Evolutionary conservation across 106 monocot species (phyloP), one percentile per base, ranked within the genome.

Genomic region (Xerophyta viscosa): DNA sequence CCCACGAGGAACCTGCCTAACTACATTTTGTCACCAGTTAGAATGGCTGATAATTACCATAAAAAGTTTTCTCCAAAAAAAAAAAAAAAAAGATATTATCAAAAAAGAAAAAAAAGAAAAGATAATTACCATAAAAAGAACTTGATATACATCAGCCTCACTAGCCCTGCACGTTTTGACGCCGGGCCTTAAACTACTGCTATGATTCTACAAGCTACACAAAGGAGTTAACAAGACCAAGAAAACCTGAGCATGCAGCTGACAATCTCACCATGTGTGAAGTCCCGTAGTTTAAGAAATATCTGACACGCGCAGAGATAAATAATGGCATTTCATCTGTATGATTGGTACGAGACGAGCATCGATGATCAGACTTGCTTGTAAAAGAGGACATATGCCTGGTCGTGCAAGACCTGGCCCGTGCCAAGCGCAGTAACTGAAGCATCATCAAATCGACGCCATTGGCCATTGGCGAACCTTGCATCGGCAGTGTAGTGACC

Each of bases 401-500:
- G 81, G 30, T 86, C 91, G 27, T 91, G 91, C 54, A 91, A 48
- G 20, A 86, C 86, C n/a, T 67, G 52, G 52, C 46, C 61, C 36
- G 45, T 50, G 7, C 50, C 49, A 0, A 87, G 53, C 36, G 54
- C 53, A 6, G 56, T 81, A 19, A 87, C 81, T 8, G 69, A 67
- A 31, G 69, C 70, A 74, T 87, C 86, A 29, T 87, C 77, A 24
- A 70, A 87, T 12, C 77, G 64, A 30, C 81, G 66, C 86, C 86
- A 87, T 8, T 52, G 58, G 19, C 86, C 78, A 46, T 58, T 37
- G 24, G 77, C 60, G 64, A 60, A 41, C 65, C 60, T 73, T 3
- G 86, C 57, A 60, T 87, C 81, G 8, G 86, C 55, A 24, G 81
- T 87, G 41, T 87, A 87, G 42, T 87, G 86, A 11, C 86, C 86